Conservation (phyloP, 2,329 filamentous ascomycete species). For the Alternaria gansuensis region DNA sequence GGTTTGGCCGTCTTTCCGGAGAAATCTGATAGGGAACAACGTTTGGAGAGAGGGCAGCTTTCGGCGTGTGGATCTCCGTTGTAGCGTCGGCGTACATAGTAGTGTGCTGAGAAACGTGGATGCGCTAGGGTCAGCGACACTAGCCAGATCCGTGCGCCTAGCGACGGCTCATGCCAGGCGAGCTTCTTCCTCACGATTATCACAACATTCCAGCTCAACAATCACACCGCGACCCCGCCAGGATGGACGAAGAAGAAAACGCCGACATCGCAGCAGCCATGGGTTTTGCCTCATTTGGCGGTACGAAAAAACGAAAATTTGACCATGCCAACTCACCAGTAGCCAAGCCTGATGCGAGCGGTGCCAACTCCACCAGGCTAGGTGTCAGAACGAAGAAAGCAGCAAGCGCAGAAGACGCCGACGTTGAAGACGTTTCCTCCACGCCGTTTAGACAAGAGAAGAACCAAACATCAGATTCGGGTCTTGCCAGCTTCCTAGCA, state of each 20-base stretch:
- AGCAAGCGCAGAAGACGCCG: conserved; percentile 7
- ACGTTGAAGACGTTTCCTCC: background rate
- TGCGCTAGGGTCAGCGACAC: background rate
- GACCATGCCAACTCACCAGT: conserved; percentile 66
- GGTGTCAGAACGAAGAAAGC: conserved; percentile 48
- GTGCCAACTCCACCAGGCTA: conserved; percentile 50
- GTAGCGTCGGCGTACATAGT: conserved; percentile 1
- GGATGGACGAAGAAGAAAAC: conserved; percentile 58
- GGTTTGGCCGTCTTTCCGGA: conserved; percentile 4
- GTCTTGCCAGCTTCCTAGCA: conserved; percentile 46
- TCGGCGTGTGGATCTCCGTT: background rate
- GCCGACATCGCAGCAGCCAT: conserved; percentile 70
- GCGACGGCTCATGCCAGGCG: background rate
- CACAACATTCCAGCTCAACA: background rate
- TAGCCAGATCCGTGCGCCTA: conserved; percentile 1
- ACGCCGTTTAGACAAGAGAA: conserved; percentile 15
- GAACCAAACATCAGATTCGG: conserved; percentile 30
- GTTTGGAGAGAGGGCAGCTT: background rate
- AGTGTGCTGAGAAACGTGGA: background rate
- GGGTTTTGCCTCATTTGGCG: conserved; percentile 78
- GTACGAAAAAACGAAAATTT: conserved; percentile 73
- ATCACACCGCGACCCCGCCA: background rate
- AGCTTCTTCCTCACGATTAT: background rate
- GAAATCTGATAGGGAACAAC: background rate
- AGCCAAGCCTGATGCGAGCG: conserved; percentile 39